Percentiles rank a stretch among this genome's conserved stretches.
phyloP scores from a whole-genome alignment of 2,329 filamentous ascomycete species.

The Sporothrix inflata region DNA sequence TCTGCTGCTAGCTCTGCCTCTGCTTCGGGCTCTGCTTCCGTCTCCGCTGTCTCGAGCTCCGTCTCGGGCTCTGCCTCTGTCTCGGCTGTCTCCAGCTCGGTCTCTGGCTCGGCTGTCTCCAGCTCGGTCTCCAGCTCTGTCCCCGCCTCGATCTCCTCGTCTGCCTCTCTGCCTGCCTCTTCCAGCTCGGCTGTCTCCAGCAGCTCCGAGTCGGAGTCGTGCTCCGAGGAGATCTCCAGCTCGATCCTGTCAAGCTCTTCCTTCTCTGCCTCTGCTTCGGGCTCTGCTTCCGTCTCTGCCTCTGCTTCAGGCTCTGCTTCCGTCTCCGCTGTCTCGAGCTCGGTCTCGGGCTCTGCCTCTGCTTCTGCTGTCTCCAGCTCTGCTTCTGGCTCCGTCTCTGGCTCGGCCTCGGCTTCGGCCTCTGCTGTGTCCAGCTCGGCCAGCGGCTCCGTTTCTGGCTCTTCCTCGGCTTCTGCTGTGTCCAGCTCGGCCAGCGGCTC shows the following conservation, averaged over 20 bases:
- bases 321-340: background rate
- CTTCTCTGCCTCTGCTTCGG: slow-evolving; percentile 1
- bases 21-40: background rate
- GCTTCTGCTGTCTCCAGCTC: background rate
- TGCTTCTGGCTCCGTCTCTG: slow-evolving; percentile 11
- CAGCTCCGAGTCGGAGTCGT: slow-evolving; percentile 16
- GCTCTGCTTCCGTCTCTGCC: background rate
- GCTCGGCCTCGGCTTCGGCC: background rate
- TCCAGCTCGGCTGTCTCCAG: slow-evolving; percentile 22
- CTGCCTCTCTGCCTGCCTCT: background rate
- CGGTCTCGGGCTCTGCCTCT: background rate
- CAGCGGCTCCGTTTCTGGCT: slow-evolving; percentile 2
- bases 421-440: slow-evolving; percentile 3
- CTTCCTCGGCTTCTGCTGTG: background rate
- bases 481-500: background rate
- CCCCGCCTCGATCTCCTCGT: background rate
- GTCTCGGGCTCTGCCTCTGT: background rate
- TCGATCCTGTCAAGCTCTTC: background rate
- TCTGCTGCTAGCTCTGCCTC: background rate
- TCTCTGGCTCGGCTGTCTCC: background rate
- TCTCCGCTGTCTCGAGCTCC: background rate
- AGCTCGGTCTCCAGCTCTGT: slow-evolving; percentile 1
- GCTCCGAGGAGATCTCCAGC: slow-evolving; percentile 15
- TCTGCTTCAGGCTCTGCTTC: slow-evolving; percentile 7
- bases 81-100: slow-evolving; percentile 2